These are phyloP conservation scores for Saccharomycopsis amapae DNA, from an alignment of 805 yeast genomes.

Conservation along the genomic window DNA sequence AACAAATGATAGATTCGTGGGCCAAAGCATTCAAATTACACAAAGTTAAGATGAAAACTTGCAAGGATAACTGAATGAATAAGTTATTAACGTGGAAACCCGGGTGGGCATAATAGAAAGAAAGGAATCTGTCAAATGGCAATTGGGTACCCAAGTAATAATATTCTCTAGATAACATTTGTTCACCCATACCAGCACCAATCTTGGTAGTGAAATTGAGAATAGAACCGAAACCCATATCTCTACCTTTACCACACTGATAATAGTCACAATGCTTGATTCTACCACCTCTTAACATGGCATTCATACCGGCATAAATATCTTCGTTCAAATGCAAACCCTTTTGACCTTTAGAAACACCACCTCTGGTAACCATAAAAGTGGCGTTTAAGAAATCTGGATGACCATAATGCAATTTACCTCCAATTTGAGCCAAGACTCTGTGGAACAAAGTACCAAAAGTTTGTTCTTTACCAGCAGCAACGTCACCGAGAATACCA, in stretches of 20 bases:
- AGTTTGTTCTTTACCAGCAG: conserved; percentile 96
- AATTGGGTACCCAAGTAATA: conserved; percentile 84
- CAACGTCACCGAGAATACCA: conserved; percentile 91
- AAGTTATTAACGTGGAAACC: conserved; percentile 92
- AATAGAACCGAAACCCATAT: conserved; percentile 87
- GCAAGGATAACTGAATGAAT: conserved; percentile 82
- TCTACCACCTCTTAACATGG: conserved; percentile 81
- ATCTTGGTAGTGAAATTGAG: conserved; percentile 91
- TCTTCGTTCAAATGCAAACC: conserved; percentile 92
- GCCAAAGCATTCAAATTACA: conserved; percentile 73
- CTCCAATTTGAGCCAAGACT: conserved; percentile 89
- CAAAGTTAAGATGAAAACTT: conserved; percentile 72
- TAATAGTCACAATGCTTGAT: conserved; percentile 93
- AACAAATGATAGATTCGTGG: conserved; percentile 65
- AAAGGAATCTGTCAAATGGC: conserved; percentile 82
- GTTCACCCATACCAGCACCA: conserved; percentile 99
- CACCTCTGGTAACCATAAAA: conserved; percentile 94
- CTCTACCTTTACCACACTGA: conserved; percentile 97
- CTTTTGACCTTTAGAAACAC: conserved; percentile 89
- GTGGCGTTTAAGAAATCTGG: conserved; percentile 90
- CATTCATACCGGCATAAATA: conserved; percentile 93
- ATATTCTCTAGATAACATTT: conserved; percentile 83
- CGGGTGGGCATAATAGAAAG: conserved; percentile 94
- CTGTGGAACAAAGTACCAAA: conserved; percentile 94
- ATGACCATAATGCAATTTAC: conserved; percentile 92